These are phyloP conservation scores for Oryza punctata DNA, from an alignment of 176 grass and related monocot genomes.

Conservation along the genomic window DNA sequence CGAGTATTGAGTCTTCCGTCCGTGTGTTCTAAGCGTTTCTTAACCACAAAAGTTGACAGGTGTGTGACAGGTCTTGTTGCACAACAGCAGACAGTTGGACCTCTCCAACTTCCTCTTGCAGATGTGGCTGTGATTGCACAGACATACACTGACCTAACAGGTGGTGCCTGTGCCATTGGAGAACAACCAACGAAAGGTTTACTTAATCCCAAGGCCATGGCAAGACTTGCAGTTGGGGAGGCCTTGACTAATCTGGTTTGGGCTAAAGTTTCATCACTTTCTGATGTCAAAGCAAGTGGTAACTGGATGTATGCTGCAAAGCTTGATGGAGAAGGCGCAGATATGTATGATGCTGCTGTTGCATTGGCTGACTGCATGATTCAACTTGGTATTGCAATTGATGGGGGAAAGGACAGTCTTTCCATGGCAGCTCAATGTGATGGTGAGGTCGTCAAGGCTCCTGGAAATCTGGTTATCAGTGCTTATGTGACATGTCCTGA, in stretches of 20 bases:
- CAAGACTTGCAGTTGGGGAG: slow-evolving; percentile 82
- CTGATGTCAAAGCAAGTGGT: slow-evolving; percentile 89
- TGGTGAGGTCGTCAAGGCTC: slow-evolving; percentile 83
- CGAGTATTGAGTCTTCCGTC: slow-evolving; percentile 74
- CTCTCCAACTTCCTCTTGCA: slow-evolving; percentile 78
- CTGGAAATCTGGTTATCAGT: slow-evolving; percentile 90
- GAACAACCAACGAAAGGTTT: slow-evolving; percentile 88
- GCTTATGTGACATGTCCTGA: slow-evolving; percentile 92
- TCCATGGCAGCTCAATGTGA: slow-evolving; percentile 87
- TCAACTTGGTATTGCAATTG: slow-evolving; percentile 85
- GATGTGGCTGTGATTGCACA: slow-evolving; percentile 95
- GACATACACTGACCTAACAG: slow-evolving; percentile 73
- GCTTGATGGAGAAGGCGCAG: slow-evolving; percentile 84
- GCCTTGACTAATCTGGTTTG: slow-evolving; percentile 95
- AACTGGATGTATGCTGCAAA: slow-evolving; percentile 99
- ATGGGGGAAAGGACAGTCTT: slow-evolving; percentile 94
- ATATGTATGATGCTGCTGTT: slow-evolving; percentile 86
- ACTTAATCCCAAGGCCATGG: slow-evolving; percentile 83
- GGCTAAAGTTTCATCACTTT: slow-evolving; percentile 80
- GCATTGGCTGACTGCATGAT: slow-evolving; percentile 87
- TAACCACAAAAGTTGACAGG: slow-evolving; percentile 87
- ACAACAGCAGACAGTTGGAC: slow-evolving; percentile 72
- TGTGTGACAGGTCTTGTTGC: slow-evolving; percentile 86
- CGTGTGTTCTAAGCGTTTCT: slow-evolving; percentile 88
- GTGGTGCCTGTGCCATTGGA: slow-evolving; percentile 84